A percentile compares a stretch with the other conserved stretches of the same genome.
Evolutionary conservation across 768 basidiomycete genomes (phyloP).

Genomic region (Lepiota subincarnata): DNA sequence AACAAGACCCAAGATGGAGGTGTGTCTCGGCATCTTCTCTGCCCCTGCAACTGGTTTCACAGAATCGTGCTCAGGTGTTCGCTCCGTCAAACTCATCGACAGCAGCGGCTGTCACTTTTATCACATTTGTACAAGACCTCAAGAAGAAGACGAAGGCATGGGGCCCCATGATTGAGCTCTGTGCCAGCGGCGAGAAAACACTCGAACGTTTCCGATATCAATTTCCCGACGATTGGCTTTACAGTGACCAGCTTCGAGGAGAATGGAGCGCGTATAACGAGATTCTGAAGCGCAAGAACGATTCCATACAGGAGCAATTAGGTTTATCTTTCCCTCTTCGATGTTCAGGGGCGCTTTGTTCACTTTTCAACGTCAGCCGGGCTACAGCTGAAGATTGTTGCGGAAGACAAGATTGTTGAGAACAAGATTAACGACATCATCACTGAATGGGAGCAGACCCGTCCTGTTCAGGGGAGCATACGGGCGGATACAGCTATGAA

Average conservation of each 20-base stretch:
- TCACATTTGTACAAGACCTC: constrained; percentile 98
- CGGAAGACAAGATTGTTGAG: constrained; percentile 97
- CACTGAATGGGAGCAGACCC: constrained; percentile 91
- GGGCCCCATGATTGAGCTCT: constrained; percentile 94
- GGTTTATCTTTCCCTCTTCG: constrained; percentile 46
- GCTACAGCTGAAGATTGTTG: constrained; percentile 98
- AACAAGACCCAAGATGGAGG: constrained; percentile 38
- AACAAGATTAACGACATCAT: constrained; percentile 91
- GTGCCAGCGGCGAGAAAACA: constrained; percentile 93
- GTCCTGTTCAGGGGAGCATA: constrained; percentile 95
- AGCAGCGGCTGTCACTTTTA: constrained; percentile 97
- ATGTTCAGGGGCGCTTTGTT: not conserved
- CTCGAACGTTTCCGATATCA: constrained; percentile 96
- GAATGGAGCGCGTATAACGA: constrained; percentile 99
- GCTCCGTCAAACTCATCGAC: constrained; percentile 87
- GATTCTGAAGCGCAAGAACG: constrained; percentile 96
- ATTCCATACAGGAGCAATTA: constrained; percentile 96
- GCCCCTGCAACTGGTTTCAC: constrained; percentile 11
- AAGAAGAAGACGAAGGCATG: constrained; percentile 96
- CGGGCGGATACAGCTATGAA: constrained; percentile 96
- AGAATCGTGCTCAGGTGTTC: constrained; percentile 41
- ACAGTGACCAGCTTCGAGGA: constrained; percentile 93
- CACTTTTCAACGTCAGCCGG: constrained; percentile 55
- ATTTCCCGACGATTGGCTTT: constrained; percentile 96
- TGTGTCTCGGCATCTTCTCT: constrained; percentile 16